Conservation (phyloP, 805 yeast genomes). For the Candida vaughaniae region DNA sequence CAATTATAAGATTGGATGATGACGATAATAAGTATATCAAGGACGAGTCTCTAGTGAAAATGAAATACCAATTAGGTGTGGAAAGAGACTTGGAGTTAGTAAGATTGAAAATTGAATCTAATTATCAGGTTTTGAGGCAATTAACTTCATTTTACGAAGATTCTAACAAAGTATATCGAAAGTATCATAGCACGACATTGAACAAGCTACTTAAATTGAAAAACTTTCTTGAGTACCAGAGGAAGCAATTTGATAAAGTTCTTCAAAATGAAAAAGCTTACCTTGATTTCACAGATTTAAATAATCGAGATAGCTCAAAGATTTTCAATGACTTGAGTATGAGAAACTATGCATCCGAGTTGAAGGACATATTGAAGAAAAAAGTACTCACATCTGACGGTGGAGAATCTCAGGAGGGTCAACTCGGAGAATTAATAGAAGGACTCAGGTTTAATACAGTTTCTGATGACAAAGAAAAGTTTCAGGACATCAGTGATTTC, state of each 20-base stretch:
- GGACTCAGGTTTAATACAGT: slow-evolving; percentile 9
- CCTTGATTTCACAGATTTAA: slow-evolving; percentile 21
- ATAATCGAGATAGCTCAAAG: slow-evolving; percentile 16
- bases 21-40: slow-evolving; percentile 13
- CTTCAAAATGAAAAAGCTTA: slow-evolving; percentile 12
- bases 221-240: slow-evolving; percentile 39
- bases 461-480: neutral
- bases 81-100: slow-evolving; percentile 34
- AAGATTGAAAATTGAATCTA: slow-evolving; percentile 27
- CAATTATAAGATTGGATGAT: slow-evolving; percentile 24
- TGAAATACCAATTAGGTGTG: slow-evolving; percentile 18
- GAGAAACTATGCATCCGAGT: slow-evolving; percentile 27
- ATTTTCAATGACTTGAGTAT: slow-evolving; percentile 21
- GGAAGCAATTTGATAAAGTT: slow-evolving; percentile 23
- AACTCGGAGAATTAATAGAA: slow-evolving; percentile 5
- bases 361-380: slow-evolving; percentile 25
- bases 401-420: neutral
- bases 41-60: slow-evolving; percentile 29
- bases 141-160: slow-evolving; percentile 36
- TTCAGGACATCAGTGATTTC: slow-evolving; percentile 31
- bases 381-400: neutral
- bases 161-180: slow-evolving; percentile 33
- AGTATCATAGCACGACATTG: slow-evolving; percentile 25
- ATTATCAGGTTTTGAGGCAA: slow-evolving; percentile 32
- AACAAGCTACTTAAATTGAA: slow-evolving; percentile 39